phyloP scores from a whole-genome alignment of 164 flowering plant species.

The Magnolia kwangsiensis region DNA sequence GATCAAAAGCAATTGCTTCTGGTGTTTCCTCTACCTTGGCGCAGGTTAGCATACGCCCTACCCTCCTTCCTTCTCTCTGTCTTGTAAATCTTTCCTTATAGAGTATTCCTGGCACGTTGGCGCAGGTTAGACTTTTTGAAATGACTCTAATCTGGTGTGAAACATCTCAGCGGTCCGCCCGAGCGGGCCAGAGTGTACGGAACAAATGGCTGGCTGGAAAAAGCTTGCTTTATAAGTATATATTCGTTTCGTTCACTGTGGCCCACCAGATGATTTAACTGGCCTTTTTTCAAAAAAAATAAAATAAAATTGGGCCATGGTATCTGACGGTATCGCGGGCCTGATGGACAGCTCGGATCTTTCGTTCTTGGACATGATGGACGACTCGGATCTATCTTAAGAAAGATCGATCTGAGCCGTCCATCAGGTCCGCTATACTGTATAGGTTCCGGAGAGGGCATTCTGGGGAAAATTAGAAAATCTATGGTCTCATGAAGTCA shows the following conservation, averaged over 20 bases:
- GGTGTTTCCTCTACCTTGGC: constrained; percentile 1
- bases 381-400: too few relatives aligned
- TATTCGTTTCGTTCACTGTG: too few relatives aligned
- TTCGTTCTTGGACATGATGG: neutral
- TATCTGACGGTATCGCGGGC: too few relatives aligned
- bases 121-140: neutral
- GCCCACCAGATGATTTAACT: too few relatives aligned
- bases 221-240: too few relatives aligned
- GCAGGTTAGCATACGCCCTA: neutral
- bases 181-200: neutral
- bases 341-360: neutral
- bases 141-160: neutral
- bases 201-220: neutral
- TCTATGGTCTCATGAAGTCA: neutral
- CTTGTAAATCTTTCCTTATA: neutral
- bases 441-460: neutral
- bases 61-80: neutral
- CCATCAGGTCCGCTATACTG: neutral
- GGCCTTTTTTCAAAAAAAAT: too few relatives aligned
- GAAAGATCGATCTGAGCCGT: neutral
- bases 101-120: neutral
- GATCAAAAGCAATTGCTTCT: constrained; percentile 10
- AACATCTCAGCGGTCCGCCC: neutral
- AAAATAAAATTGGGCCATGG: too few relatives aligned
- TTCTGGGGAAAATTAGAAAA: neutral